phyloP scores from a whole-genome alignment of 768 basidiomycete species.

The Russula brevipes region DNA sequence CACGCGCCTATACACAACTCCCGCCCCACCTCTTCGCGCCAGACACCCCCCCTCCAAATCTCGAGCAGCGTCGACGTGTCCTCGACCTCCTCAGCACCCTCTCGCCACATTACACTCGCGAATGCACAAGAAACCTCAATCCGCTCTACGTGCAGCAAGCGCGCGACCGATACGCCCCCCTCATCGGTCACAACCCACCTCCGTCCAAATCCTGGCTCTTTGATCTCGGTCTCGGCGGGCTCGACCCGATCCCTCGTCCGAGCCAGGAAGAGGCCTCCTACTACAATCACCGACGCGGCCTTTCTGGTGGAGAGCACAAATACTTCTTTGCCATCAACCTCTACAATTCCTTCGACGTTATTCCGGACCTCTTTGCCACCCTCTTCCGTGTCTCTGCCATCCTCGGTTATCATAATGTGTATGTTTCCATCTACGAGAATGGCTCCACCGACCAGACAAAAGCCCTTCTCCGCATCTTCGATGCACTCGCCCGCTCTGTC shows the following conservation, averaged over 20 bases:
- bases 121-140: conserved; percentile 84
- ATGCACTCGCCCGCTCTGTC: conserved; percentile 82
- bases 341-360: conserved; percentile 98
- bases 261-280: conserved; percentile 37
- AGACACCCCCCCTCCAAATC: conserved; percentile 64
- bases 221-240: conserved; percentile 40
- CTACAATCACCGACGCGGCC: conserved; percentile 31
- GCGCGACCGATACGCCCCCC: conserved; percentile 73
- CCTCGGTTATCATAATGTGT: conserved; percentile 96
- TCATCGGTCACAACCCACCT: conserved; percentile 72
- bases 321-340: conserved; percentile 99
- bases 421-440: conserved; percentile 98
- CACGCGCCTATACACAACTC: conserved; percentile 45
- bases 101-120: conserved; percentile 86
- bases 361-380: conserved; percentile 94
- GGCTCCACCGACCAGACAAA: conserved; percentile 99
- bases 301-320: conserved; percentile 70
- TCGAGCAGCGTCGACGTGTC: conserved; percentile 79
- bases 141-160: conserved; percentile 82
- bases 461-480: conserved; percentile 90
- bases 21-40: conserved; percentile 47
- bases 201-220: conserved; percentile 57
- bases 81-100: conserved; percentile 83
- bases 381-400: conserved; percentile 90
- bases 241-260: conserved; percentile 34